Conservation (phyloP, 257 asterid genomes). For the Capsicum baccatum region DNA sequence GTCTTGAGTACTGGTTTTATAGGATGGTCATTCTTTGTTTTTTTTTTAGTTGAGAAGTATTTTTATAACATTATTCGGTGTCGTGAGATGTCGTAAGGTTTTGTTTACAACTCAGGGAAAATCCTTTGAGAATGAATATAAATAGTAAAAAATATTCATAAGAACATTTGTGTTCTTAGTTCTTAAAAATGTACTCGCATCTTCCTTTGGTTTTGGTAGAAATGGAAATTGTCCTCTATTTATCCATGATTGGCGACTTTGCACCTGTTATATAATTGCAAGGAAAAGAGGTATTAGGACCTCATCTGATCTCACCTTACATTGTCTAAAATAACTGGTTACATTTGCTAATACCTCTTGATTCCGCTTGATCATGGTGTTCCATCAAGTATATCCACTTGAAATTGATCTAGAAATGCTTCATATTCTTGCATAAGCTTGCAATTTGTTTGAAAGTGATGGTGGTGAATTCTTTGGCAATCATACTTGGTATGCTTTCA, state of each 20-base stretch:
- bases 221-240: neutral
- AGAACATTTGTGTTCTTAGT: slow-evolving; percentile 1
- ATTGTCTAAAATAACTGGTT: neutral
- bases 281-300: neutral
- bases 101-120: neutral
- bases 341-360: neutral
- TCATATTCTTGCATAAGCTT: slow-evolving; percentile 8
- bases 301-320: neutral
- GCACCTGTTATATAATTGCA: neutral
- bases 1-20: neutral
- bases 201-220: neutral
- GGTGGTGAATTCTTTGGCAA: neutral
- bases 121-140: neutral
- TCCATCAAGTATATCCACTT: neutral
- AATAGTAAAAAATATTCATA: neutral
- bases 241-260: neutral
- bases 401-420: slow-evolving; percentile 18
- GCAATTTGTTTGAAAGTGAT: neutral
- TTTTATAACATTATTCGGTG: neutral
- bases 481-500: slow-evolving; percentile 27
- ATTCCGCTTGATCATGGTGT: slow-evolving; percentile 10
- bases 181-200: neutral
- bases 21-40: neutral
- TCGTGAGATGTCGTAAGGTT: neutral
- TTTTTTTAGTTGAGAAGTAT: neutral